These are phyloP conservation scores for Colletotrichum gloeosporioides DNA, from an alignment of 2,329 filamentous ascomycete species.

Conservation along the genomic window DNA sequence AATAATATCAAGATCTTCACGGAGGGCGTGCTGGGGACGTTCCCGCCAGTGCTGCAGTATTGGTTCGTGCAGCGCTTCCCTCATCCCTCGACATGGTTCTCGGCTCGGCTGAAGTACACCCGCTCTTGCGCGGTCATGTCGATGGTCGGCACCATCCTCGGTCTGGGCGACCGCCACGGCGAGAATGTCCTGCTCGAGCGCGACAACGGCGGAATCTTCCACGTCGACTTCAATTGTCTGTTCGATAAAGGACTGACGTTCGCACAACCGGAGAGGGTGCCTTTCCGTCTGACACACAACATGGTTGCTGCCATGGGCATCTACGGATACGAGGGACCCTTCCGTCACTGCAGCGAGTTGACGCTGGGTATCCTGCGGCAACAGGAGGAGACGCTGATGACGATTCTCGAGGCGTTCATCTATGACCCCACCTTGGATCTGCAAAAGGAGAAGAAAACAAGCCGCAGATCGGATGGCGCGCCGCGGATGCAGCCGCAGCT, in stretches of 20 bases:
- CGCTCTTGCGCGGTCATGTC: conserved; percentile 97
- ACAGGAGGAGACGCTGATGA: conserved; percentile 96
- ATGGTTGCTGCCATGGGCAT: conserved; percentile 98
- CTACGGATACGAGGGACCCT: conserved; percentile 92
- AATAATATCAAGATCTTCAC: conserved; percentile 75
- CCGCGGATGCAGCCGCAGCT: conserved; percentile 65
- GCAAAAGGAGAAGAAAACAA: conserved; percentile 72
- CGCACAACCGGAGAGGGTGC: conserved; percentile 91
- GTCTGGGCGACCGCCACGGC: conserved; percentile 91
- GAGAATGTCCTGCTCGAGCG: conserved; percentile 97
- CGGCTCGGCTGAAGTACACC: conserved; percentile 86
- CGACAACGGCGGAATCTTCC: conserved; percentile 90
- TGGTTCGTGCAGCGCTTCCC: conserved; percentile 98
- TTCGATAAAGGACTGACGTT: conserved; percentile 98
- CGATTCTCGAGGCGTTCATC: conserved; percentile 94
- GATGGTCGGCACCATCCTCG: conserved; percentile 97
- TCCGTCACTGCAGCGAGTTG: conserved; percentile 88
- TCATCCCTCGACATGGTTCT: conserved; percentile 91
- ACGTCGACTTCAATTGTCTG: conserved; percentile 99
- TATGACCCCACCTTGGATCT: conserved; percentile 97
- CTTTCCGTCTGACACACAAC: conserved; percentile 97
- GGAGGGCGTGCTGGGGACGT: conserved; percentile 66
- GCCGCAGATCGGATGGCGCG: conserved; percentile 35
- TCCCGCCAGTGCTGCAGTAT: conserved; percentile 83
- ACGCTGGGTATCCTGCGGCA: conserved; percentile 84